Evolutionary conservation across 1,284 basidiomycete species (phyloP).

Genomic region (Marasmius sp.): DNA sequence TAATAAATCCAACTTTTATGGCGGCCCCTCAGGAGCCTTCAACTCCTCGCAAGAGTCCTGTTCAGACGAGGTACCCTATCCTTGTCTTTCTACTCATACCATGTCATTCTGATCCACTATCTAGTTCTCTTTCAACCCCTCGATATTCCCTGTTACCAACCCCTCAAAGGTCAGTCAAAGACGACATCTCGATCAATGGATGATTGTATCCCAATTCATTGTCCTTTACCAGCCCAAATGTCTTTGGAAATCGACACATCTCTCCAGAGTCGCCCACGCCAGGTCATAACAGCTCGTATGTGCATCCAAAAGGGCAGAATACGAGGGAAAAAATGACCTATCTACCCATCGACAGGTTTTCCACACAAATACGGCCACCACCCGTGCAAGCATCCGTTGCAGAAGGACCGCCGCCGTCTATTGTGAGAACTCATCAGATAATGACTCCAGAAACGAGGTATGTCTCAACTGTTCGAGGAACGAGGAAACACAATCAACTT

Average conservation of each 20-base stretch:
- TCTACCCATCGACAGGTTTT: not conserved
- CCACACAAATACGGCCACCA: not conserved
- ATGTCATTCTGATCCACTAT: not conserved
- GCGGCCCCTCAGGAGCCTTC: not conserved
- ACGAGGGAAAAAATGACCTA: not conserved
- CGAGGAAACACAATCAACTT: not conserved
- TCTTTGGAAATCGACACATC: not conserved
- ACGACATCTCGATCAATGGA: not conserved
- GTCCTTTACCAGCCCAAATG: not conserved
- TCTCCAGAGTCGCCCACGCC: not conserved
- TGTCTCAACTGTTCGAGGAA: not conserved
- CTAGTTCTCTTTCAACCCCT: not conserved
- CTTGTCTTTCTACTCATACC: too few relatives aligned
- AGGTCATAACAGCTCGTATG: not conserved
- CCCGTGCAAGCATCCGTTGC: not conserved
- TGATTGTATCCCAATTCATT: not conserved
- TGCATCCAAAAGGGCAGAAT: not conserved
- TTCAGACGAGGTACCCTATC: not conserved
- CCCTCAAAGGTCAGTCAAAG: not conserved
- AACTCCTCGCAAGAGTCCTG: conserved; percentile 1
- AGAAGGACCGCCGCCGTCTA: not conserved
- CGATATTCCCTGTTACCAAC: not conserved
- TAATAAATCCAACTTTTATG: not conserved
- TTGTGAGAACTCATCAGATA: not conserved
- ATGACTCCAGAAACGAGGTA: conserved; percentile 41